A percentile compares a stretch with the other conserved stretches of the same genome.
phyloP scores from a whole-genome alignment of 495 filamentous ascomycete species.

The Hyaloscypha bicolor region DNA sequence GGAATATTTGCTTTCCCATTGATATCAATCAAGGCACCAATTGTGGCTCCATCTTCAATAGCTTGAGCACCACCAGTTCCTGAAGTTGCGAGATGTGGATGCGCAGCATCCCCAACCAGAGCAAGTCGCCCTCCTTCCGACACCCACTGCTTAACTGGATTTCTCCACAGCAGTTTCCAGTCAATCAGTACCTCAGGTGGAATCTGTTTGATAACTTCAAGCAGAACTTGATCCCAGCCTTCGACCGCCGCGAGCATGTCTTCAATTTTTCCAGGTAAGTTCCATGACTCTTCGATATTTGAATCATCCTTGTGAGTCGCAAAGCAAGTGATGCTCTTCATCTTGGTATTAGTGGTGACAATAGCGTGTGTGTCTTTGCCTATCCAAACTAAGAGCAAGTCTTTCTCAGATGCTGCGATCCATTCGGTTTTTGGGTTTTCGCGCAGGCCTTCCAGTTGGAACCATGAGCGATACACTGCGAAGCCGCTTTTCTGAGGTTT shows the following conservation, averaged over 20 bases:
- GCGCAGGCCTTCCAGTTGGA: too few species aligned
- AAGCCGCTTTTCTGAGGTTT: too few species aligned
- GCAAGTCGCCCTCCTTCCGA: constrained; percentile 42
- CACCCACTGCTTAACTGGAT: constrained; percentile 5
- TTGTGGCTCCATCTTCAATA: constrained; percentile 55
- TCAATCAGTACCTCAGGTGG: neutral
- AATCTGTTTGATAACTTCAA: neutral
- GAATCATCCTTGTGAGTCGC: neutral
- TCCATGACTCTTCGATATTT: constrained; percentile 1
- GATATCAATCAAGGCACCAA: neutral
- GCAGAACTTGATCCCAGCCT: constrained; percentile 7
- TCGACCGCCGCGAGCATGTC: neutral
- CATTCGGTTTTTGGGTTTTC: too few species aligned
- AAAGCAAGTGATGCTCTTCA: too few species aligned
- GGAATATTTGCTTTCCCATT: too few species aligned
- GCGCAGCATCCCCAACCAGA: constrained; percentile 61
- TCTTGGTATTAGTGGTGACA: too few species aligned
- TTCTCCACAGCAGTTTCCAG: neutral
- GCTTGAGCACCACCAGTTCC: constrained; percentile 63
- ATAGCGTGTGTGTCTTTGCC: too few species aligned
- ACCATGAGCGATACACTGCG: too few species aligned
- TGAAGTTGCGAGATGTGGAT: constrained; percentile 59
- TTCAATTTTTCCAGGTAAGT: neutral
- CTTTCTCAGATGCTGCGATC: too few species aligned
- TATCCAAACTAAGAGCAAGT: too few species aligned